Conservation (phyloP, 495 filamentous ascomycete species). For the Aspergillus ellipticus region DNA sequence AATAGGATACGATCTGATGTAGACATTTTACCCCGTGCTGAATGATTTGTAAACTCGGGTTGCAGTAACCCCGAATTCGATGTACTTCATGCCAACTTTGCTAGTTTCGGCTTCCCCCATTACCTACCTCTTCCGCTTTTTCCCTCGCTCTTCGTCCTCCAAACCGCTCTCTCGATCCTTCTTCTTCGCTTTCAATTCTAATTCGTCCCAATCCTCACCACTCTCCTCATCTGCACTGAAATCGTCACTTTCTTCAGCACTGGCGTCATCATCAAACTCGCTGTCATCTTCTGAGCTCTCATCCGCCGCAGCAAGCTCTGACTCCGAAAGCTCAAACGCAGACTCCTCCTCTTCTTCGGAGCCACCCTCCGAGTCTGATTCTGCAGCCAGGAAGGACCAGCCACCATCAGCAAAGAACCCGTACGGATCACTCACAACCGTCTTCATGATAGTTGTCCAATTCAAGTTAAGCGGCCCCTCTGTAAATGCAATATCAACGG, state of each 20-base stretch:
- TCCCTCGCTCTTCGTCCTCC: constrained; percentile 66
- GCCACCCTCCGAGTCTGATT: constrained; percentile 79
- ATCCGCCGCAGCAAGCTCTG: constrained; percentile 72
- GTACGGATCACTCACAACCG: constrained; percentile 87
- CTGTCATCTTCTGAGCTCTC: constrained; percentile 84
- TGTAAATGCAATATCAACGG: constrained; percentile 86
- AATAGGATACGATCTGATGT: too few relatives aligned
- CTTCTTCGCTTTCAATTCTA: constrained; percentile 85
- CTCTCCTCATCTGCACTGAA: constrained; percentile 75
- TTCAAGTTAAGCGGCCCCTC: constrained; percentile 97
- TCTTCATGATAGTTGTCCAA: constrained; percentile 99
- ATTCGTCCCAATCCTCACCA: constrained; percentile 89
- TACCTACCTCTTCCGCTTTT: constrained; percentile 51
- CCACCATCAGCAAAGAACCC: constrained; percentile 93
- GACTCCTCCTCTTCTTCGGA: constrained; percentile 83
- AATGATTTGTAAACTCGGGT: too few relatives aligned
- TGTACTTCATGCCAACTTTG: not conserved
- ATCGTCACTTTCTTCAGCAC: constrained; percentile 69
- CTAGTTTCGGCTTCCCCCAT: constrained; percentile 1
- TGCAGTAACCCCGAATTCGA: too few relatives aligned
- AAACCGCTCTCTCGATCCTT: constrained; percentile 72
- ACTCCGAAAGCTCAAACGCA: constrained; percentile 84
- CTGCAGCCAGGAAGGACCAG: constrained; percentile 87
- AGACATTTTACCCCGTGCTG: too few relatives aligned
- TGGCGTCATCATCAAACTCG: constrained; percentile 89